Percentiles rank a stretch among this genome's conserved stretches.
Evolutionary conservation across 495 filamentous ascomycete genomes (phyloP).

Genomic region (Trichoderma erinaceum): DNA sequence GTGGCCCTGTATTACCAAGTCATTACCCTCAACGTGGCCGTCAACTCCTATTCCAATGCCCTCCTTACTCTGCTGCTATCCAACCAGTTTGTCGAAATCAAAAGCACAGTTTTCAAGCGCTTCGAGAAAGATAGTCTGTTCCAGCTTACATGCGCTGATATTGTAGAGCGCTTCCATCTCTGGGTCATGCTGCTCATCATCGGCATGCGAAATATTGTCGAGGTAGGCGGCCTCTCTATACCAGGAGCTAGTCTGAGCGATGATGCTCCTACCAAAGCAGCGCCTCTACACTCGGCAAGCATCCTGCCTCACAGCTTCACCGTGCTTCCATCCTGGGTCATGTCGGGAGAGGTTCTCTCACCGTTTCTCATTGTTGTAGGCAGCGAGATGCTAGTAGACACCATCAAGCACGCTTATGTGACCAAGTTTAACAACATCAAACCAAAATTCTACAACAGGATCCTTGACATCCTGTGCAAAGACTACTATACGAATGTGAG

Average conservation of each 20-base stretch:
- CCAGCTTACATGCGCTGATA: conserved; percentile 90
- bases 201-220: conserved; percentile 88
- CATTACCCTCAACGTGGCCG: conserved; percentile 93
- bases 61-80: conserved; percentile 84
- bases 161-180: conserved; percentile 95
- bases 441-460: conserved; percentile 79
- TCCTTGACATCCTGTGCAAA: conserved; percentile 87
- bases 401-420: conserved; percentile 95
- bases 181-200: conserved; percentile 98
- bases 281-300: conserved; percentile 45
- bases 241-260: conserved; percentile 28
- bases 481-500: conserved; percentile 92
- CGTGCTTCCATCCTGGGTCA: conserved; percentile 70
- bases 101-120: conserved; percentile 93
- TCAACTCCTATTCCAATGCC: conserved; percentile 98
- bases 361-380: conserved; percentile 91
- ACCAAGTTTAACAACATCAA: conserved; percentile 97
- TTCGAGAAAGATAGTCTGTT: conserved; percentile 97
- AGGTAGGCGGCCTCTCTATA: conserved; percentile 67
- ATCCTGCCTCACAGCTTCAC: conserved; percentile 84
- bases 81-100: conserved; percentile 98
- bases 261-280: conserved; percentile 33
- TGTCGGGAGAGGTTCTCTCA: conserved; percentile 75
- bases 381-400: conserved; percentile 95
- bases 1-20: conserved; percentile 92